Percentiles rank a stretch among this genome's conserved stretches.
phyloP scores from a whole-genome alignment of 140 eudicot genomes.

The Cichorium intybus region DNA sequence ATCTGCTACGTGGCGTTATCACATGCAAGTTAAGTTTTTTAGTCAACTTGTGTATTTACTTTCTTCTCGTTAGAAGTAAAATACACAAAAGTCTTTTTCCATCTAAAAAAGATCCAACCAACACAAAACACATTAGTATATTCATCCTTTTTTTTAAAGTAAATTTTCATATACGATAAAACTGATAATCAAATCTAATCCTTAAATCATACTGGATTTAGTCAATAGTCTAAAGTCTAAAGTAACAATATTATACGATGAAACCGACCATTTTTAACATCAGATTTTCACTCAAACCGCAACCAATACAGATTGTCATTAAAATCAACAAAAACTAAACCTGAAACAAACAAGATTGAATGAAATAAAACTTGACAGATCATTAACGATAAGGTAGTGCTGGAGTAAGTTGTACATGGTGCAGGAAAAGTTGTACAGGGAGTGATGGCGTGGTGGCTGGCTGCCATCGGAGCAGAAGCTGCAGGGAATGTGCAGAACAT shows the following conservation, averaged over 20 bases:
- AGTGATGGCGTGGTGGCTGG: not conserved
- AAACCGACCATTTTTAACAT: not conserved
- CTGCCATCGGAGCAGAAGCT: conserved; percentile 35
- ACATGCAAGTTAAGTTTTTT: not conserved
- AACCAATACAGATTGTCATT: not conserved
- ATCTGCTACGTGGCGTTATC: conserved; percentile 27
- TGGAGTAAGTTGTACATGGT: not conserved
- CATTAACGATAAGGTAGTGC: not conserved
- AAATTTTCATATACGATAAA: not conserved
- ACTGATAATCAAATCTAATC: too few species aligned
- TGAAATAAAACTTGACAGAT: not conserved
- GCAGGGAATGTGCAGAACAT: conserved; percentile 96
- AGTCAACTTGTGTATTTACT: conserved; percentile 20
- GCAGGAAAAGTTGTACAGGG: conserved; percentile 3
- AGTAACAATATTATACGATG: too few species aligned
- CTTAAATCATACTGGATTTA: too few species aligned
- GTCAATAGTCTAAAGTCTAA: too few species aligned
- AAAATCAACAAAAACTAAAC: not conserved
- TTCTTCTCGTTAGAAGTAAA: not conserved
- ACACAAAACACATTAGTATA: too few species aligned
- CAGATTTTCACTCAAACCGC: not conserved
- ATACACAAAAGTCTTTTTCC: conserved; percentile 5
- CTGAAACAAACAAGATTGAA: not conserved
- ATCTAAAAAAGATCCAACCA: not conserved
- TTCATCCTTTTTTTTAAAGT: too few species aligned